These are phyloP conservation scores for Clarireedia paspali DNA, from an alignment of 2,329 filamentous ascomycete genomes.

Conservation along the genomic window DNA sequence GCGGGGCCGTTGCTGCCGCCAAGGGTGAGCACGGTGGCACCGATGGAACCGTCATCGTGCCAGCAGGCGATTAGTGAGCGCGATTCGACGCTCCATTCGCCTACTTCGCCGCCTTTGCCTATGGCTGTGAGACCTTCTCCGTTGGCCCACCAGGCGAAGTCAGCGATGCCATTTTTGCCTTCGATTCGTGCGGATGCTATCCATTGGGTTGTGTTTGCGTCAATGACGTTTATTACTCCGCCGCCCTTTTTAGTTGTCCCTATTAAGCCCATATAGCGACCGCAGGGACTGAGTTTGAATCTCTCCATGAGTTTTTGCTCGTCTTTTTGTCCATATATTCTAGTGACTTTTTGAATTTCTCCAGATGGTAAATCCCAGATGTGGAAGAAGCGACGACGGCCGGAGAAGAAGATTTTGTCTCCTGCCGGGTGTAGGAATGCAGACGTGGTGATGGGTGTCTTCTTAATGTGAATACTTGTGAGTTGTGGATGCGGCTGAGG, in stretches of 20 bases:
- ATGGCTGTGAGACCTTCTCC: conserved; percentile 75
- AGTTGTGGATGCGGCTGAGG: conserved; percentile 80
- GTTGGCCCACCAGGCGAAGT: conserved; percentile 89
- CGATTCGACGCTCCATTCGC: conserved; percentile 71
- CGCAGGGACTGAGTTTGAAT: conserved; percentile 82
- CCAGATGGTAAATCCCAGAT: conserved; percentile 85
- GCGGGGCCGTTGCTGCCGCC: conserved; percentile 57
- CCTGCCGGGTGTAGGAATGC: conserved; percentile 68
- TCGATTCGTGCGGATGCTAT: conserved; percentile 74
- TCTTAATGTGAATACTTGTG: conserved; percentile 79
- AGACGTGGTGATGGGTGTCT: conserved; percentile 76
- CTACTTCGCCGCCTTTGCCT: conserved; percentile 81
- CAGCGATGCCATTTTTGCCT: conserved; percentile 73
- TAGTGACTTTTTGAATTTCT: conserved; percentile 70
- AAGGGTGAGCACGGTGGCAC: conserved; percentile 72
- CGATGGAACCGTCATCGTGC: conserved; percentile 84
- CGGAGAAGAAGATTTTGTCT: conserved; percentile 79
- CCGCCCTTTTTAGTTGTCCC: conserved; percentile 78
- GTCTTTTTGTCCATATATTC: conserved; percentile 65
- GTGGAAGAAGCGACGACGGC: conserved; percentile 86
- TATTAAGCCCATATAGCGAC: conserved; percentile 75
- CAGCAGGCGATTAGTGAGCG: conserved; percentile 71
- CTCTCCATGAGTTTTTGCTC: conserved; percentile 88
- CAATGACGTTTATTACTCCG: conserved; percentile 79
- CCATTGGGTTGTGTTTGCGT: conserved; percentile 79